Percentiles rank a stretch among this genome's conserved stretches.
Conservation (phyloP, 495 filamentous ascomycete species). For the Echria macrotheca region DNA sequence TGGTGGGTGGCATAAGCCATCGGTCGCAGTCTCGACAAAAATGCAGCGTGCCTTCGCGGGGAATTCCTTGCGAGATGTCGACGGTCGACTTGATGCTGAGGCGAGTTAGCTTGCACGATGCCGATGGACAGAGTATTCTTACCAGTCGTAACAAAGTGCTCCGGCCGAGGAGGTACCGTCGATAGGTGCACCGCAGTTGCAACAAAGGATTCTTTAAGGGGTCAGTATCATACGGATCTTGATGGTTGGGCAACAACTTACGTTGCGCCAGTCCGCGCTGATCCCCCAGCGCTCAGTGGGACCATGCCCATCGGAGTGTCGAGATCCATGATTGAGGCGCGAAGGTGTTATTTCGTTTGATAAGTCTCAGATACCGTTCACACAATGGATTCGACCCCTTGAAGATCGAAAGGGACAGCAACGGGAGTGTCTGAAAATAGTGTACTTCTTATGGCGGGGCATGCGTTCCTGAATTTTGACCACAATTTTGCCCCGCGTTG, state of each 20-base stretch:
- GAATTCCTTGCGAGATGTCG: constrained; percentile 90
- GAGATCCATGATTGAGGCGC: constrained; percentile 54
- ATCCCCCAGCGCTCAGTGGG: constrained; percentile 34
- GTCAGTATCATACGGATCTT: constrained; percentile 4
- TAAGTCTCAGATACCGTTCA: background rate
- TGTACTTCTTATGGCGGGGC: too few relatives aligned
- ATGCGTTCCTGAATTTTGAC: too few relatives aligned
- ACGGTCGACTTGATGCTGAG: constrained; percentile 70
- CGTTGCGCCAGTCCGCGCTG: constrained; percentile 52
- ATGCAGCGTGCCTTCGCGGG: constrained; percentile 74
- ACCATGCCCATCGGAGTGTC: constrained; percentile 57
- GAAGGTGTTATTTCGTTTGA: background rate
- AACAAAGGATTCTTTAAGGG: constrained; percentile 73
- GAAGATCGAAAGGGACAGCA: background rate
- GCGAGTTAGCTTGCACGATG: too few relatives aligned
- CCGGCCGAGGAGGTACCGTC: constrained; percentile 82
- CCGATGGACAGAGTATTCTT: too few relatives aligned
- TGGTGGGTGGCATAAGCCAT: constrained; percentile 82
- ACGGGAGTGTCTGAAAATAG: background rate
- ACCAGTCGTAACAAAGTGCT: constrained; percentile 86
- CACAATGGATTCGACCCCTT: background rate
- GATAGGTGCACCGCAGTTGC: constrained; percentile 90
- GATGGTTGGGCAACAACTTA: constrained; percentile 27
- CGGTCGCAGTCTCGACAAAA: constrained; percentile 88
- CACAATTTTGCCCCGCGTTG: constrained; percentile 18